phyloP scores from a whole-genome alignment of 768 basidiomycete genomes.

The Lactarius psammicola region DNA sequence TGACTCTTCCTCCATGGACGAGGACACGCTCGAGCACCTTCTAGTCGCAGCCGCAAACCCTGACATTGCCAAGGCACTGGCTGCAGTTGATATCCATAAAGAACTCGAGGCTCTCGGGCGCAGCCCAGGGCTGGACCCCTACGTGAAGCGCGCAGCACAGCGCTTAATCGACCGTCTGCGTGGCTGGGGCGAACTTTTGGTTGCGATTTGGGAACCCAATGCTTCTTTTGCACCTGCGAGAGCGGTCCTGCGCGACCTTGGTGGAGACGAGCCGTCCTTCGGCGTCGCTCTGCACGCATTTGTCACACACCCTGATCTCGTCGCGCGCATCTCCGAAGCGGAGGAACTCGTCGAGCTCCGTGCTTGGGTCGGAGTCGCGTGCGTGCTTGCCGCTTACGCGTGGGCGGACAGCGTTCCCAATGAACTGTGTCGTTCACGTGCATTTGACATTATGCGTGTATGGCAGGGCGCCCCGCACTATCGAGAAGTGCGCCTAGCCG shows the following conservation, averaged over 20 bases:
- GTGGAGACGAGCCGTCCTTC: constrained; percentile 61
- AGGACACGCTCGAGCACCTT: constrained; percentile 54
- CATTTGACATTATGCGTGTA: constrained; percentile 57
- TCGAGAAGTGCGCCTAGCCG: constrained; percentile 51
- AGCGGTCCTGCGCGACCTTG: constrained; percentile 56
- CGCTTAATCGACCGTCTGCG: constrained; percentile 50
- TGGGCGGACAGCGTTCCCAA: constrained; percentile 79
- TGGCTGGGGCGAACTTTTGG: constrained; percentile 61
- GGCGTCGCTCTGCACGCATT: constrained; percentile 75
- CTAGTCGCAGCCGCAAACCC: constrained; percentile 64
- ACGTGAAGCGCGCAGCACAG: constrained; percentile 46
- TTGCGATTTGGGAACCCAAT: constrained; percentile 53
- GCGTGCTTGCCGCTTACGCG: constrained; percentile 67
- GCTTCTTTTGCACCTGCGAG: constrained; percentile 52
- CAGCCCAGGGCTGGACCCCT: constrained; percentile 40
- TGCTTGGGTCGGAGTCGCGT: constrained; percentile 64
- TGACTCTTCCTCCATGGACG: constrained; percentile 51
- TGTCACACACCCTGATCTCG: constrained; percentile 55
- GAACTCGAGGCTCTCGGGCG: constrained; percentile 41
- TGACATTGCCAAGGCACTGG: constrained; percentile 57
- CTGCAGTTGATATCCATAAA: constrained; percentile 43
- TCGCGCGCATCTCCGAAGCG: constrained; percentile 34
- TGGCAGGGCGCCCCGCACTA: constrained; percentile 73
- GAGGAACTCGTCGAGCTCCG: constrained; percentile 58
- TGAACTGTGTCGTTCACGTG: constrained; percentile 59